phyloP scores from a whole-genome alignment of 2,329 filamentous ascomycete genomes.

The Botrytis sinoallii region DNA sequence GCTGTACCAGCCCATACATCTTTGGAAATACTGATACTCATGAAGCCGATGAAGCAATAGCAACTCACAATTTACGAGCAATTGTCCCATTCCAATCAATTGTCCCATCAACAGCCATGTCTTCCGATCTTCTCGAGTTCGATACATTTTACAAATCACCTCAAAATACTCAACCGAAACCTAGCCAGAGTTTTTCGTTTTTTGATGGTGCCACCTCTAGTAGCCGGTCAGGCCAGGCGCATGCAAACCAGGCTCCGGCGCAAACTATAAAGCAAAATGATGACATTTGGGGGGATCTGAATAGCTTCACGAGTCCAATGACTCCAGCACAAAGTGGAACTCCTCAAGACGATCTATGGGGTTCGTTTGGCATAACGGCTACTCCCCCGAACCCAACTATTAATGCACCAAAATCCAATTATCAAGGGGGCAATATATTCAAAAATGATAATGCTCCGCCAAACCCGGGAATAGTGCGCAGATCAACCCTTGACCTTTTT shows the following conservation, averaged over 20 bases:
- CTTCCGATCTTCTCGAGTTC: constrained; percentile 64
- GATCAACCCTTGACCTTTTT: constrained; percentile 33
- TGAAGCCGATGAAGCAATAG: not conserved
- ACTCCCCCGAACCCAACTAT: constrained; percentile 19
- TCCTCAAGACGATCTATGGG: constrained; percentile 34
- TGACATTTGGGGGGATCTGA: constrained; percentile 31
- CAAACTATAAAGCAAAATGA: constrained; percentile 21
- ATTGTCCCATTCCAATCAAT: not conserved
- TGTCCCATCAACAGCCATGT: constrained; percentile 46
- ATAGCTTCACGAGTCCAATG: constrained; percentile 24
- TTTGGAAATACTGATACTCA: constrained; percentile 3
- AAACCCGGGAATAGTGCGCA: constrained; percentile 26
- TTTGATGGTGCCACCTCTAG: constrained; percentile 21
- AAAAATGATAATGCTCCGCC: constrained; percentile 17
- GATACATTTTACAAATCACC: constrained; percentile 46
- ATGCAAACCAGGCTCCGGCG: constrained; percentile 10
- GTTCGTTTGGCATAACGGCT: constrained; percentile 29
- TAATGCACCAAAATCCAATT: constrained; percentile 20
- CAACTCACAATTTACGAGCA: not conserved
- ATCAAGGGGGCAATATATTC: constrained; percentile 18
- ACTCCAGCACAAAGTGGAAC: constrained; percentile 13
- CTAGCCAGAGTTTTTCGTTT: constrained; percentile 30
- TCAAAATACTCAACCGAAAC: constrained; percentile 32
- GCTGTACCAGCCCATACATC: too few relatives aligned
- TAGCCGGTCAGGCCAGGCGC: constrained; percentile 24